Percentiles rank a stretch among this genome's conserved stretches.
Evolutionary conservation across 108 stramenopile species (phyloP).

Genomic region (Thalassiosira profunda): DNA sequence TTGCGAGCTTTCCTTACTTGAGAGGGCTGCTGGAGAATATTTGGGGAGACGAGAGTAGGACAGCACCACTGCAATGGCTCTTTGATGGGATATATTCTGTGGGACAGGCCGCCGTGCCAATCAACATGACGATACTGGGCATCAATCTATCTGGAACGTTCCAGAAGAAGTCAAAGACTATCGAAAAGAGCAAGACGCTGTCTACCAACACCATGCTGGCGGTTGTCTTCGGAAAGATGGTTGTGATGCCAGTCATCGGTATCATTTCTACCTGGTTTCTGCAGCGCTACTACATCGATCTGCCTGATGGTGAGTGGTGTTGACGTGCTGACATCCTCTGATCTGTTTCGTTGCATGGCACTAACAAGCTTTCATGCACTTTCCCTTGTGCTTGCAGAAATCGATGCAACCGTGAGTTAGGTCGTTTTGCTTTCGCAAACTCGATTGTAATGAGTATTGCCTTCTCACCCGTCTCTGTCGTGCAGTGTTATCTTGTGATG

Average conservation of each 20-base stretch:
- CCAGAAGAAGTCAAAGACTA: slow-evolving; percentile 28
- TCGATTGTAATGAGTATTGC: too few relatives aligned
- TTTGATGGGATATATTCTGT: slow-evolving; percentile 87
- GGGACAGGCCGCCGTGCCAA: slow-evolving; percentile 86
- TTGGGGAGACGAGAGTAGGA: slow-evolving; percentile 45
- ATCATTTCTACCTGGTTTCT: slow-evolving; percentile 59
- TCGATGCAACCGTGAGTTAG: slow-evolving; percentile 79
- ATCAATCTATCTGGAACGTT: slow-evolving; percentile 72
- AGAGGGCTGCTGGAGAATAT: slow-evolving; percentile 86
- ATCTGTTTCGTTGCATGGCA: too few relatives aligned
- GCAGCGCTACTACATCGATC: slow-evolving; percentile 46
- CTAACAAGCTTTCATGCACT: too few relatives aligned
- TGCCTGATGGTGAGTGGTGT: slow-evolving; percentile 56
- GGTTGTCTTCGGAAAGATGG: slow-evolving; percentile 82
- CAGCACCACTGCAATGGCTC: slow-evolving; percentile 86
- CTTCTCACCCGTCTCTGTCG: too few relatives aligned
- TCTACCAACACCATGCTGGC: slow-evolving; percentile 56
- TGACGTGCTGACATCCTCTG: too few relatives aligned
- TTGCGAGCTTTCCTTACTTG: slow-evolving; percentile 63
- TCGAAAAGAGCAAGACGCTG: slow-evolving; percentile 32
- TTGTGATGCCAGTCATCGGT: slow-evolving; percentile 82
- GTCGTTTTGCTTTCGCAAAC: too few relatives aligned
- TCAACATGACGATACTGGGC: slow-evolving; percentile 92
- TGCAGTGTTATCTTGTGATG: slow-evolving; percentile 82
- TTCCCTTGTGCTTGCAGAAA: slow-evolving; percentile 33